Evolutionary conservation across 1,139 yeast genomes (phyloP), one percentile per base, ranked within the genome.

Genomic region (Magnusiomyces tetraspermus): DNA sequence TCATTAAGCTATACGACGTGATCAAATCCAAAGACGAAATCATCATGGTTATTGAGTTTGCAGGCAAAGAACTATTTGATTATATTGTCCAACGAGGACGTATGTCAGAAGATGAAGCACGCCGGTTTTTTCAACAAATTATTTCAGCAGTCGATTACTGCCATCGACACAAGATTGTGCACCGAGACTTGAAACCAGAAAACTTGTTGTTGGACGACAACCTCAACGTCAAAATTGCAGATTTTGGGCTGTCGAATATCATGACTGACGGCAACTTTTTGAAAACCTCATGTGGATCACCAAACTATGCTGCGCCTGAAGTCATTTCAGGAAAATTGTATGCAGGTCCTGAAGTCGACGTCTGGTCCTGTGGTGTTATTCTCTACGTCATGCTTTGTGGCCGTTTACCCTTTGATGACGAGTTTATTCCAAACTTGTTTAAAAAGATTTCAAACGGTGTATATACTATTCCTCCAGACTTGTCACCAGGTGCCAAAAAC

Each of bases 271-370:
- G 98, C 54, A 92, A 92, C 67, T 92, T 92, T 64, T 76, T 92
- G 65, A 92, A 90, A 67, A 92, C 98, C 1, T 82, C 92, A 63
- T 92, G 98, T 73, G 98, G 98, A 1, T 86, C 96, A n/a, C 97
- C 98, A 51, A 90, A 92, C 66, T 92, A 92, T 67, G 98, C 98
- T 1, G 98, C 98, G 0, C 98, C 98, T 0, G 98, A 92, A 69
- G 97, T 92, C 48, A 92, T 92, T 56, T 82, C 94, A 60, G 98
- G 98, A 46, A 90, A 94, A 67, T 76, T 92, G 55, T 92, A 92
- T 64, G 98, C 97, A 1, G 98, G 98, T 3, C 97, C 97, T 2
- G 98, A 92, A 70, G 98, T 92, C 50, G 98, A 94, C 68, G 97
- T 94, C 51, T 94, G 99, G 99, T 86, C 96, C 0, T 85, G 96